Base-by-base conservation (phyloP, 192 early-diverging fungal genomes). In the Entophlyctis helioformis region DNA sequence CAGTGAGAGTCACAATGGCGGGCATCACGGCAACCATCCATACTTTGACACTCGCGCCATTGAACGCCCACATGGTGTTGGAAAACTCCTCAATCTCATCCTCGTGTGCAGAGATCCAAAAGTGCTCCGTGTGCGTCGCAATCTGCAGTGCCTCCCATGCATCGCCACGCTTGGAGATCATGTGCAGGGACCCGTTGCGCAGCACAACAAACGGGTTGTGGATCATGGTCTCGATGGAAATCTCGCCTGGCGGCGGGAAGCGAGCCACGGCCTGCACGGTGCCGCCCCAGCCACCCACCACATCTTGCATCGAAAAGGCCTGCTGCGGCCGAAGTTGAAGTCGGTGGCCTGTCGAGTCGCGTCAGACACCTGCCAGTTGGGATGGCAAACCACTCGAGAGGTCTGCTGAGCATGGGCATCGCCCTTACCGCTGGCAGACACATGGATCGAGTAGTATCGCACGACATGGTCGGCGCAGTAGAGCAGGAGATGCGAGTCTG, bases 41-140 rank as follows among this genome's bases (percentile, higher is more conserved):
- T 11, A 86, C 71, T 66, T 73, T 83, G 12, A 80, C 57, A 13
- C 75, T 69, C 28, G 53, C 53, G 29, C 76, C 79, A 60, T 86
- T 71, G 35, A 78, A 72, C 13, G 66, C 67, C 83, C 86, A 89
- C 36, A 89, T 50, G 1, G 85, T 81, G 42, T 63, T 76, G 20
- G 59, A 56, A 10, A 83, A 48, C 26, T 65, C 69, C 32, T 63
- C 65, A n/a, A 75, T 34, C 16, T 68, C 62, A 29, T 67, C 66
- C 12, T 64, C 60, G 0, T 28, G 23, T 3, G 42, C 32, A 2
- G 75, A 72, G 20, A 82, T 67, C 83, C 84, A 87, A 58, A 83
- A 85, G 55, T 71, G 81, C 53, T 89, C 87, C 11, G 83, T 59
- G 32, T 72, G 71, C 18, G 78, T 69, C 6, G 70, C 50, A 18